Percentiles rank a stretch among this genome's conserved stretches.
Evolutionary conservation across 2,329 filamentous ascomycete species (phyloP).

Genomic region (Myriosclerotinia duriaeana): DNA sequence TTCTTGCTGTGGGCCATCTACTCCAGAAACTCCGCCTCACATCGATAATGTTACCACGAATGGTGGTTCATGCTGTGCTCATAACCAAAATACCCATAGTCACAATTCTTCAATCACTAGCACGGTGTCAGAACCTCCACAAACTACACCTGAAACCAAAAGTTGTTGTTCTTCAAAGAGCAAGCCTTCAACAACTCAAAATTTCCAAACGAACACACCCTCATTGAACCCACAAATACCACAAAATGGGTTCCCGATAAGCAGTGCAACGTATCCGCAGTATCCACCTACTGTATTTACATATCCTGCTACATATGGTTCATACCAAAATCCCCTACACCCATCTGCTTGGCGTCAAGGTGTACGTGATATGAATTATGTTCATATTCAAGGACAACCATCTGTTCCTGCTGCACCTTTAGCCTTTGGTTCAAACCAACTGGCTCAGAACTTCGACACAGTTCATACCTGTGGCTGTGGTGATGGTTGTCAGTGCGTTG

Average conservation of each 20-base stretch:
- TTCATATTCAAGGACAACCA: conserved; percentile 40
- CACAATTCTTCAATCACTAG: conserved; percentile 33
- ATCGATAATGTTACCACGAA: conserved; percentile 20
- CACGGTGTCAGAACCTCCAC: conserved; percentile 30
- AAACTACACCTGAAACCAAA: conserved; percentile 26
- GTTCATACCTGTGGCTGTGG: conserved; percentile 61
- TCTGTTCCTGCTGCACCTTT: conserved; percentile 25
- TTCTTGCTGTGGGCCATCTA: conserved; percentile 24
- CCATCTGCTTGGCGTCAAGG: conserved; percentile 54
- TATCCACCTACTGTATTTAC: conserved; percentile 49
- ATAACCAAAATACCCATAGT: conserved; percentile 32
- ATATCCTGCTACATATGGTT: conserved; percentile 55
- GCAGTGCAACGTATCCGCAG: conserved; percentile 30
- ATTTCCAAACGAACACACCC: conserved; percentile 25
- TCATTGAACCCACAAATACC: conserved; percentile 34
- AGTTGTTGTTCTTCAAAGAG: conserved; percentile 45
- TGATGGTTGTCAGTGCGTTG: conserved; percentile 64
- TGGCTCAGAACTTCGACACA: conserved; percentile 40
- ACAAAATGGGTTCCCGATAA: conserved; percentile 34
- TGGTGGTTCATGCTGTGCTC: conserved; percentile 30
- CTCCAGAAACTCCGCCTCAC: conserved; percentile 17
- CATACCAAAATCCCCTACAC: conserved; percentile 55
- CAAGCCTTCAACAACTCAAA: conserved; percentile 27
- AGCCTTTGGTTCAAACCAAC: conserved; percentile 40
- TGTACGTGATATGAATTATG: conserved; percentile 44